These are phyloP conservation scores for Glycine latifolia DNA, from an alignment of 306 rosid species.

Conservation along the genomic window DNA sequence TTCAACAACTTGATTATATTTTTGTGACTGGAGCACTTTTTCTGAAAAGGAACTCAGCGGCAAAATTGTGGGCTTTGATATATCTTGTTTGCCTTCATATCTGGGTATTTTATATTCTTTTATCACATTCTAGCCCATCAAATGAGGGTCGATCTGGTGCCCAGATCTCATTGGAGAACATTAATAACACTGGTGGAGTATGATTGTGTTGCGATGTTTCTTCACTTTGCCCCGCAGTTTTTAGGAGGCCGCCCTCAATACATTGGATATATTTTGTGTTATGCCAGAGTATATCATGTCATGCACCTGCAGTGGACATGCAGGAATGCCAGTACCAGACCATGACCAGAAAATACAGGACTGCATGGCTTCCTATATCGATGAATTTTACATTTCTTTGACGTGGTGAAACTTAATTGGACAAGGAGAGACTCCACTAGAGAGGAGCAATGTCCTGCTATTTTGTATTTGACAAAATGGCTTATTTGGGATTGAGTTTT, in stretches of 20 bases:
- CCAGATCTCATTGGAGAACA: slow-evolving; percentile 84
- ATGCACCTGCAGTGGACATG: slow-evolving; percentile 12
- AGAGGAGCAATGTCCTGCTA: slow-evolving; percentile 40
- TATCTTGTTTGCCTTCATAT: slow-evolving; percentile 90
- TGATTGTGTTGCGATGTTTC: slow-evolving; percentile 38
- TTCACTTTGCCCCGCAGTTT: slow-evolving; percentile 44
- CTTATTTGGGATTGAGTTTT: slow-evolving; percentile 18
- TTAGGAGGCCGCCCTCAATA: slow-evolving; percentile 54
- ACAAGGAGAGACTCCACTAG: not conserved
- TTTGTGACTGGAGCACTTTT: slow-evolving; percentile 77
- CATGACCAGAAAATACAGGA: slow-evolving; percentile 22
- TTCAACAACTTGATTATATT: slow-evolving; percentile 81
- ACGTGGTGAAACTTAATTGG: not conserved
- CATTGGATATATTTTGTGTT: slow-evolving; percentile 1
- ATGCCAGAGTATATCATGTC: not conserved
- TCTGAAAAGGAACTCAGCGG: slow-evolving; percentile 76
- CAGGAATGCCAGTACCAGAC: slow-evolving; percentile 38
- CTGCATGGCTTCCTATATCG: slow-evolving; percentile 9
- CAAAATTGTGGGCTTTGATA: slow-evolving; percentile 78
- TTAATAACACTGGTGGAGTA: slow-evolving; percentile 68
- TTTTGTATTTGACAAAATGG: slow-evolving; percentile 14
- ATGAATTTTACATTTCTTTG: slow-evolving; percentile 21
- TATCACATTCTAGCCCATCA: slow-evolving; percentile 73
- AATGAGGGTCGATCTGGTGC: slow-evolving; percentile 80
- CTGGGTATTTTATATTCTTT: slow-evolving; percentile 88